phyloP scores from a whole-genome alignment of 257 asterid genomes.

The Fraxinus anomala region DNA sequence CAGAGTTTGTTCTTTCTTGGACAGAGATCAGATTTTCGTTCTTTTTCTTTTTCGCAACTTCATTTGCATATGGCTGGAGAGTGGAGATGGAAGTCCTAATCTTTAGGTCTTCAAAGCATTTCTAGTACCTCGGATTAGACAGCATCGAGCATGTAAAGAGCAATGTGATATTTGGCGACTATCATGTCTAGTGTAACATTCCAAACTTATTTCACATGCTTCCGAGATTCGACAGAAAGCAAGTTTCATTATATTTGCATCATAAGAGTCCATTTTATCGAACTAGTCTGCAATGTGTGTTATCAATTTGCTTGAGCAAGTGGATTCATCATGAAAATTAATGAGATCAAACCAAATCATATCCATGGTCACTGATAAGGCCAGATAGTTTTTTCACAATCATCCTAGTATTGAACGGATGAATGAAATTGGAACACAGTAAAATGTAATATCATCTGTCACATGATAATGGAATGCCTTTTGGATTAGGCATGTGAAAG shows the following conservation, averaged over 20 bases:
- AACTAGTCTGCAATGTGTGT: too few relatives aligned
- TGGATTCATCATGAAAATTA: neutral
- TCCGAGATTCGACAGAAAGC: neutral
- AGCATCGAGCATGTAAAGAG: neutral
- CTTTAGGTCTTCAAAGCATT: neutral
- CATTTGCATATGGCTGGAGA: neutral
- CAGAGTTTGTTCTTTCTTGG: neutral
- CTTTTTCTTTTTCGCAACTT: neutral
- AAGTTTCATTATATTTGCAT: too few relatives aligned
- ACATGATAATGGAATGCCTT: neutral
- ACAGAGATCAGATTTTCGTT: neutral
- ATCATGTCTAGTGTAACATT: neutral
- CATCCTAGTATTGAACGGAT: neutral
- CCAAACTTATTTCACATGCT: neutral
- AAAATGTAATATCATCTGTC: neutral
- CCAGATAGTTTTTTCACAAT: neutral
- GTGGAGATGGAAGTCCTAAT: too few relatives aligned
- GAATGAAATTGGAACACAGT: neutral
- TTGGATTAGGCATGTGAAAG: conserved; percentile 15
- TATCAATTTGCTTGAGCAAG: neutral
- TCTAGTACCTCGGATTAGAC: neutral
- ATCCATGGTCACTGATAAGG: neutral
- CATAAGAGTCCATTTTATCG: neutral
- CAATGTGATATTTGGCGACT: too few relatives aligned
- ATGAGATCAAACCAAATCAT: too few relatives aligned